Conservation (phyloP, 1,284 basidiomycete genomes). For the Malassezia pachydermatis region DNA sequence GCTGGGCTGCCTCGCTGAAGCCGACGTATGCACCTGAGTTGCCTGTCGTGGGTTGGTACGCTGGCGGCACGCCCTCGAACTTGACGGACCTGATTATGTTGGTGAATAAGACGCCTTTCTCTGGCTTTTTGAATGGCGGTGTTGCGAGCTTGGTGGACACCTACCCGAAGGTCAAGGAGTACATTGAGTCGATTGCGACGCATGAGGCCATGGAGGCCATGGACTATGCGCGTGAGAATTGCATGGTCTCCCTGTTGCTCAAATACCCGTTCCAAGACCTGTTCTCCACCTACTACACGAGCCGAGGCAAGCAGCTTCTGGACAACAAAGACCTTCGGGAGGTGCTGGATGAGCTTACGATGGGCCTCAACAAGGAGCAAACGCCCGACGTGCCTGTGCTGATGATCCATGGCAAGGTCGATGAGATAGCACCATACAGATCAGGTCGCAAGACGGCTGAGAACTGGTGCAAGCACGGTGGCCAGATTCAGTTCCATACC, state of each 20-base stretch:
- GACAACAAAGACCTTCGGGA: neutral
- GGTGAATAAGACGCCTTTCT: slow-evolving; percentile 9
- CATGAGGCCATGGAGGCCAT: slow-evolving; percentile 14
- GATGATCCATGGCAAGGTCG: slow-evolving; percentile 28
- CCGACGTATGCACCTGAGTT: slow-evolving; percentile 29
- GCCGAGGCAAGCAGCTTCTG: slow-evolving; percentile 8
- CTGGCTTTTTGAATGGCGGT: slow-evolving; percentile 32
- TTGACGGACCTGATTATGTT: slow-evolving; percentile 16
- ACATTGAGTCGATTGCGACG: slow-evolving; percentile 6
- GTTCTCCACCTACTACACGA: neutral
- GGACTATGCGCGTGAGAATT: slow-evolving; percentile 5
- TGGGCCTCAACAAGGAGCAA: neutral
- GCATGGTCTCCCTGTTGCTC: slow-evolving; percentile 5
- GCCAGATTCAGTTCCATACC: neutral
- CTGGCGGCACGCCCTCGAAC: slow-evolving; percentile 31
- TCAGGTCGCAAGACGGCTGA: neutral
- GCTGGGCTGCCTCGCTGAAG: slow-evolving; percentile 31
- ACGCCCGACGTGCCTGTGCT: slow-evolving; percentile 26
- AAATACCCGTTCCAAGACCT: neutral
- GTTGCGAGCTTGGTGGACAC: slow-evolving; percentile 22
- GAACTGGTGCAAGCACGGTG: slow-evolving; percentile 3
- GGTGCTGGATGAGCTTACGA: neutral
- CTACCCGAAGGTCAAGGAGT: slow-evolving; percentile 3
- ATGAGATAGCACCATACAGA: slow-evolving; percentile 35
- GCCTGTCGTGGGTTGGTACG: slow-evolving; percentile 23